phyloP scores from a whole-genome alignment of 2,329 filamentous ascomycete species.

The Calonectria pteridis region DNA sequence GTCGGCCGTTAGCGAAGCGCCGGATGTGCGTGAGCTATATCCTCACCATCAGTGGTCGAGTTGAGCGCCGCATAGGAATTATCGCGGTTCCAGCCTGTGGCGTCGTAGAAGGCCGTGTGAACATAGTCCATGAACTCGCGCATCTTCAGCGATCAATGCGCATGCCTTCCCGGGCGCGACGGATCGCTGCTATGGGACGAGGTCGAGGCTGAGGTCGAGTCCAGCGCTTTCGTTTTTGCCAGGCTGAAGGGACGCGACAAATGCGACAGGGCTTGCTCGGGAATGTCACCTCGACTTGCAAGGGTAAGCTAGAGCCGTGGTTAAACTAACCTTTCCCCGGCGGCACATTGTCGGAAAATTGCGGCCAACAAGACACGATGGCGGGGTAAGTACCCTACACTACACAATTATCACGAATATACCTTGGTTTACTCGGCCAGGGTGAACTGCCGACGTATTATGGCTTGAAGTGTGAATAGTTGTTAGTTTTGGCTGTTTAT shows the following conservation, averaged over 20 bases:
- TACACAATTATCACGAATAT: neutral
- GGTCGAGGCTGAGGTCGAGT: neutral
- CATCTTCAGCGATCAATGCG: slow-evolving; percentile 67
- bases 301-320: neutral
- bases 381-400: slow-evolving; percentile 1
- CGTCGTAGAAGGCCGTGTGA: slow-evolving; percentile 88
- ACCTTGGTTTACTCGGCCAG: neutral
- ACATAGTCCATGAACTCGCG: slow-evolving; percentile 98
- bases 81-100: slow-evolving; percentile 89
- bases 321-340: neutral
- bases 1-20: slow-evolving; percentile 34
- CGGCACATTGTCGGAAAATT: slow-evolving; percentile 12
- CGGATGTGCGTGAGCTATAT: slow-evolving; percentile 5
- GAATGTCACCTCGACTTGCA: neutral
- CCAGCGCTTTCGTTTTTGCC: neutral
- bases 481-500: neutral
- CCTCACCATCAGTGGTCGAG: slow-evolving; percentile 81
- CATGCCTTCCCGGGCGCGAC: slow-evolving; percentile 44
- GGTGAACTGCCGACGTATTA: neutral
- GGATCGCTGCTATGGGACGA: slow-evolving; percentile 16
- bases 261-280: slow-evolving; percentile 2
- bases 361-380: neutral
- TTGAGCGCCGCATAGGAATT: slow-evolving; percentile 93
- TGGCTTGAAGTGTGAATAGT: neutral
- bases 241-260: neutral